Evolutionary conservation across 768 basidiomycete species (phyloP), one percentile per base, ranked within the genome.

Genomic region (Exidia glandulosa): DNA sequence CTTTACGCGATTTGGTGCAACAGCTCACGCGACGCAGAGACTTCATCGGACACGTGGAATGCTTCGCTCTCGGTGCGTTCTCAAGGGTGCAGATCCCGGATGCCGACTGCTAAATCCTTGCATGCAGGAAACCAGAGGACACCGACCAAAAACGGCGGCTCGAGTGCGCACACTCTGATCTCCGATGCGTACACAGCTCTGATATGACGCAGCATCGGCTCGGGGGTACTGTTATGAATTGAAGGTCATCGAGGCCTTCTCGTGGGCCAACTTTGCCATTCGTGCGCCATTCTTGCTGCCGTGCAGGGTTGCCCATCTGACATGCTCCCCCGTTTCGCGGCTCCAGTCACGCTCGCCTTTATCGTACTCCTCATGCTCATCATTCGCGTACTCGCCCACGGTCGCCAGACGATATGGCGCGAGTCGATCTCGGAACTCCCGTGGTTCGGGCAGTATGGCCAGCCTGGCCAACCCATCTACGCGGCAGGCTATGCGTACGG

Each of bases 231-330:
- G 89, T 69, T 86, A 87, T 69, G 81, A 88, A 67, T 87, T 90
- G 85, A 88, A 86, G 70, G 83, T 84, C 52, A 77, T 88, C 33
- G 81, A 89, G 64, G 87, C 86, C 2, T 81, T 90, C 68, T 89
- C 88, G 0, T 90, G 89, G 89, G 76, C 81, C 67, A 71, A 81
- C 57, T 90, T 90, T 66, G 75, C 76, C 60, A 64, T 78, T 54
- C 76, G 80, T 81, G 45, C 32, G 78, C 69, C 58, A 16, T 52
- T 37, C 29, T 61, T 61, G 63, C 27, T 16, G 52, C 57, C 64
- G 52, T 54, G 55, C 57, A 34, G 56, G 12, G 27, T 48, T 16
- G 9, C 56, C 48, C 7, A 30, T 62, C 66, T 55, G n/a, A 30
- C 30, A 7, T 16, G 29, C 14, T 25, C 34, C 30, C 25, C 29